Evolutionary conservation across 345 rosid species (phyloP).

Genomic region (Brassica cretica): DNA sequence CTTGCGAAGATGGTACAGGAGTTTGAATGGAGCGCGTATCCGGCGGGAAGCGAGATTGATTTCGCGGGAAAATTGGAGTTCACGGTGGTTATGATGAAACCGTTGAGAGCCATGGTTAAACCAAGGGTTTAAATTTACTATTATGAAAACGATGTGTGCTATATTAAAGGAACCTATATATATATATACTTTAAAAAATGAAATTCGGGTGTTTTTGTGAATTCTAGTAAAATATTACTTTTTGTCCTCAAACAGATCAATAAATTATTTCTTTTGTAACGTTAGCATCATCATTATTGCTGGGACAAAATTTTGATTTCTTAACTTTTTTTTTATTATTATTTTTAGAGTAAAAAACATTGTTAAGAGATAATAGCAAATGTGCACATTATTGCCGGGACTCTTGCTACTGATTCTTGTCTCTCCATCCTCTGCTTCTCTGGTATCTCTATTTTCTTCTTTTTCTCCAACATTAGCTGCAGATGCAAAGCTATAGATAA

Average conservation of each 20-base stretch:
- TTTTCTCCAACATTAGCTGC: conserved; percentile 78
- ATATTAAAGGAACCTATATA: conserved; percentile 7
- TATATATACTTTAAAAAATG: neutral
- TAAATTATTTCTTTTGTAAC: neutral
- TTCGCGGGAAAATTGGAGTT: conserved; percentile 72
- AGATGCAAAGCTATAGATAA: neutral
- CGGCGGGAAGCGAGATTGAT: conserved; percentile 51
- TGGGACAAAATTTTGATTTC: too few species aligned
- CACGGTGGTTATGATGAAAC: conserved; percentile 77
- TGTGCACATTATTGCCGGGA: too few species aligned
- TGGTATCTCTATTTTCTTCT: conserved; percentile 62
- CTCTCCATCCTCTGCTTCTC: conserved; percentile 86
- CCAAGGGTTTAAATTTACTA: conserved; percentile 45
- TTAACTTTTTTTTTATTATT: too few species aligned
- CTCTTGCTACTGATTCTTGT: conserved; percentile 68
- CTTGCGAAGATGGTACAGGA: conserved; percentile 88
- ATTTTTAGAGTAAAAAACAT: too few species aligned
- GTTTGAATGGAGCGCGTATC: conserved; percentile 74
- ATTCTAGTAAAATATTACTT: conserved; percentile 16
- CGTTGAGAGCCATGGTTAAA: conserved; percentile 63
- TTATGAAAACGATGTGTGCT: conserved; percentile 21
- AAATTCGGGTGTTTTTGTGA: neutral
- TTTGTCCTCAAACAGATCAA: conserved; percentile 18
- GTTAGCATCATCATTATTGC: neutral
- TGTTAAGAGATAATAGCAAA: too few species aligned